phyloP scores from a whole-genome alignment of 2,329 filamentous ascomycete species.

The Dothideomycetes sp. region DNA sequence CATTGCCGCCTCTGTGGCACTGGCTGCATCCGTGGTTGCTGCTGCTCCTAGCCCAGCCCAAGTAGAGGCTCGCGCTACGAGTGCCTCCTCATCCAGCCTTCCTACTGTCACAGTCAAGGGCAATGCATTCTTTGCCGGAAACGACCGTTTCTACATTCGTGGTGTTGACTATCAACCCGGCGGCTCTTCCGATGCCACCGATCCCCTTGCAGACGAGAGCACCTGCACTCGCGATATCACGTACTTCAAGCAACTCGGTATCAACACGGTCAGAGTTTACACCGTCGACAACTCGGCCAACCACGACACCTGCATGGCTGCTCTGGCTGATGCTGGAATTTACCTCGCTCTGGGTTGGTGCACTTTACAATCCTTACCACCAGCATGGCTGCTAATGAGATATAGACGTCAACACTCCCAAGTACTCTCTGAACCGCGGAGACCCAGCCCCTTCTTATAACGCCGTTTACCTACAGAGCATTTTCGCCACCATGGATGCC shows the following conservation, averaged over 20 bases:
- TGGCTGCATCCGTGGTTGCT: slow-evolving; percentile 36
- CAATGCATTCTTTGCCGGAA: slow-evolving; percentile 55
- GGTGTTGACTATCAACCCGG: slow-evolving; percentile 46
- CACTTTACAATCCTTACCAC: background rate
- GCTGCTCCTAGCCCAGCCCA: slow-evolving; percentile 22
- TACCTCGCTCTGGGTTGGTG: slow-evolving; percentile 58
- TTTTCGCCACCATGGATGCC: slow-evolving; percentile 80
- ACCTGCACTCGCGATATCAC: slow-evolving; percentile 69
- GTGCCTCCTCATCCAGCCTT: slow-evolving; percentile 30
- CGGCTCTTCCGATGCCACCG: slow-evolving; percentile 50
- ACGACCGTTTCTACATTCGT: slow-evolving; percentile 49
- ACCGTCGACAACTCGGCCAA: slow-evolving; percentile 74
- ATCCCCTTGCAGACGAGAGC: slow-evolving; percentile 62
- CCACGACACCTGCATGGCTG: slow-evolving; percentile 78
- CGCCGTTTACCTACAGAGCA: slow-evolving; percentile 67
- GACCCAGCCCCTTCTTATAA: slow-evolving; percentile 74
- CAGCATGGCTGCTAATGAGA: background rate
- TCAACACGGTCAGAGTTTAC: slow-evolving; percentile 91
- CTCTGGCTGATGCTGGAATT: slow-evolving; percentile 72
- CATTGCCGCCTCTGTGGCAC: slow-evolving; percentile 20
- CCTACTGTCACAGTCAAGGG: slow-evolving; percentile 51
- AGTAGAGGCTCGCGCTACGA: slow-evolving; percentile 21
- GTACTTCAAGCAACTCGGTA: slow-evolving; percentile 72
- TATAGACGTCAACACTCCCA: slow-evolving; percentile 73
- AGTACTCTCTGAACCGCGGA: slow-evolving; percentile 76